Evolutionary conservation across 768 basidiomycete genomes (phyloP), one percentile per base, ranked within the genome.

Genomic region (Fistulinella prunicolor): DNA sequence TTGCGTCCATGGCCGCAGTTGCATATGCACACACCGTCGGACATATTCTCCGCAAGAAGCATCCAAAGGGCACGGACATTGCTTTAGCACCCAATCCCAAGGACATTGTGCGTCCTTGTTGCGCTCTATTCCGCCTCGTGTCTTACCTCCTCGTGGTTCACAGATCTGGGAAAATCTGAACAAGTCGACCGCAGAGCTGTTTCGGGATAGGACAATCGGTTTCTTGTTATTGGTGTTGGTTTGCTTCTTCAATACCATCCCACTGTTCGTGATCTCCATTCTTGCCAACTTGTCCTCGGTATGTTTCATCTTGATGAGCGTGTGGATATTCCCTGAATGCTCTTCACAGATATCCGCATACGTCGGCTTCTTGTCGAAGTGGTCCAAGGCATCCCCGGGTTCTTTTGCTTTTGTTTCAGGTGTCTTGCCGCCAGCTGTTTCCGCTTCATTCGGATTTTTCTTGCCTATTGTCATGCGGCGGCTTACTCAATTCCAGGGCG

Each of bases 211-310:
- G 58, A 69, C 75, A 26, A 69, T 87, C 21, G 95, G 96, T n/a
- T 89, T 90, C 68, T 50, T 86, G 30, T 78, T 86, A 67, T 78
- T 99, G 44, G 72, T 77, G 19, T 59, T 82, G 24, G 82, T 97
- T 40, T 94, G 92, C 68, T 94, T 93, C 73, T 81, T 98, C 74
- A 94, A 99, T 73, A 97, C 94, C 29, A 73, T 95, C 9, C 96
- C 96, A 17, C 73, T 99, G 16, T 80, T 94, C 62, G 73, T 90
- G 54, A 93, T 98, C 54, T 94, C 95, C 12, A 73, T 92, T 53
- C 73, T 96, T 42, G 93, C 96, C 57, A 98, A 99, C 71, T 75
- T 99, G 73, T 78, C 85, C 42, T 78, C 85, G 32, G 86, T 92
- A 58, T 44, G 85, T 48, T 20, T 34, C 56, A 20, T 22, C n/a